These are phyloP conservation scores for Saxophila tyrrhenica DNA, from an alignment of 495 filamentous ascomycete species.

Conservation along the genomic window DNA sequence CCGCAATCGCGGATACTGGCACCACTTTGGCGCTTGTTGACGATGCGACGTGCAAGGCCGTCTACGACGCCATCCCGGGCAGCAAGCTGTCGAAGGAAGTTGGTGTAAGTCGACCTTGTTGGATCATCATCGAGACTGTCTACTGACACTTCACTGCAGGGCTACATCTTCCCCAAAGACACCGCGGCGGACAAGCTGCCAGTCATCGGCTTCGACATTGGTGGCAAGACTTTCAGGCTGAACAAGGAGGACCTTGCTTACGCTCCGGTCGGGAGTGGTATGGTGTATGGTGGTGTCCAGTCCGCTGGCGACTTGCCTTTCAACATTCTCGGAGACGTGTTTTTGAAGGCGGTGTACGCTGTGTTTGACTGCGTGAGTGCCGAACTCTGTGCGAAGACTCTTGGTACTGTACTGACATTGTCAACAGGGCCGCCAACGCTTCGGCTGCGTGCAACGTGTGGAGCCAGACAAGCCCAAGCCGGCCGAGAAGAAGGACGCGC, in stretches of 20 bases:
- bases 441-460: background rate
- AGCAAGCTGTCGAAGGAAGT: constrained; percentile 21
- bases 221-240: constrained; percentile 51
- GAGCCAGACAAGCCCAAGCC: background rate
- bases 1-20: constrained; percentile 67
- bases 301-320: constrained; percentile 53
- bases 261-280: constrained; percentile 43
- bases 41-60: constrained; percentile 51
- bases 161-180: constrained; percentile 55
- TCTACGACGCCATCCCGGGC: constrained; percentile 60
- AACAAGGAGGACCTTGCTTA: constrained; percentile 66
- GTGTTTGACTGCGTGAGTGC: constrained; percentile 3
- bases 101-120: background rate
- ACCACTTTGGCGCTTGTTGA: constrained; percentile 62
- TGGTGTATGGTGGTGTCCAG: constrained; percentile 63
- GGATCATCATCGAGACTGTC: constrained; percentile 20
- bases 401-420: background rate
- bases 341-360: constrained; percentile 63
- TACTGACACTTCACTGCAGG: constrained; percentile 54
- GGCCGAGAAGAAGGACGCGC: background rate
- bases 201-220: constrained; percentile 55
- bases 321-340: constrained; percentile 64
- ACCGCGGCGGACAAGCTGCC: constrained; percentile 48
- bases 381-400: background rate
- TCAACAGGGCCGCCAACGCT: background rate